Conservation (phyloP, 208 protist species). For the Leishmania gerbilli region DNA sequence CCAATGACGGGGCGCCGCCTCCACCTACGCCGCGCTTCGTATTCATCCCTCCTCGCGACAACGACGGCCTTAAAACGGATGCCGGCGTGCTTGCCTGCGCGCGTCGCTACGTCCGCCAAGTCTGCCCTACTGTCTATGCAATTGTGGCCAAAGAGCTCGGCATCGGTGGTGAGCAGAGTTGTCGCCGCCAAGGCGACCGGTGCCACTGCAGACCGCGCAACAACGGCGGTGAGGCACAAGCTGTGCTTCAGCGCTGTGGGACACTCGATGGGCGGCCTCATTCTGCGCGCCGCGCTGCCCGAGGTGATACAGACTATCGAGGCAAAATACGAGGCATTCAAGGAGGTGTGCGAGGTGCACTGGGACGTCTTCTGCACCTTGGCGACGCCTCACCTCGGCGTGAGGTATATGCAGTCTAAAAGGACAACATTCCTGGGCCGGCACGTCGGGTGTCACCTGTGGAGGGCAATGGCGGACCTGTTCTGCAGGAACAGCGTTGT, state of each 20-base stretch:
- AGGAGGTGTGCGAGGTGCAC: slow-evolving; percentile 14
- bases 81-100: slow-evolving; percentile 45
- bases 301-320: slow-evolving; percentile 16
- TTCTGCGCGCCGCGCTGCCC: slow-evolving; percentile 61
- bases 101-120: slow-evolving; percentile 30
- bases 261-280: slow-evolving; percentile 69
- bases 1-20: too few relatives aligned
- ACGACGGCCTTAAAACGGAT: slow-evolving; percentile 36
- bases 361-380: slow-evolving; percentile 64
- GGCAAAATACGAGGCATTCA: background rate
- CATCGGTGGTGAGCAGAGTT: background rate
- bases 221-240: slow-evolving; percentile 3
- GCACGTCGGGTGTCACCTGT: slow-evolving; percentile 29
- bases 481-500: slow-evolving; percentile 36
- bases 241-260: slow-evolving; percentile 60
- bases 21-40: slow-evolving; percentile 11
- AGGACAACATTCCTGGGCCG: slow-evolving; percentile 35
- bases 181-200: background rate
- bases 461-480: slow-evolving; percentile 42
- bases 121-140: slow-evolving; percentile 5
- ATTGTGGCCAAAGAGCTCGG: background rate
- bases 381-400: slow-evolving; percentile 53
- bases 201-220: background rate
- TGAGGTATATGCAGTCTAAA: slow-evolving; percentile 43
- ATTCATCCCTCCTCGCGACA: slow-evolving; percentile 33